Evolutionary conservation across 768 basidiomycete species (phyloP).

Genomic region (Kondoa subrosea): DNA sequence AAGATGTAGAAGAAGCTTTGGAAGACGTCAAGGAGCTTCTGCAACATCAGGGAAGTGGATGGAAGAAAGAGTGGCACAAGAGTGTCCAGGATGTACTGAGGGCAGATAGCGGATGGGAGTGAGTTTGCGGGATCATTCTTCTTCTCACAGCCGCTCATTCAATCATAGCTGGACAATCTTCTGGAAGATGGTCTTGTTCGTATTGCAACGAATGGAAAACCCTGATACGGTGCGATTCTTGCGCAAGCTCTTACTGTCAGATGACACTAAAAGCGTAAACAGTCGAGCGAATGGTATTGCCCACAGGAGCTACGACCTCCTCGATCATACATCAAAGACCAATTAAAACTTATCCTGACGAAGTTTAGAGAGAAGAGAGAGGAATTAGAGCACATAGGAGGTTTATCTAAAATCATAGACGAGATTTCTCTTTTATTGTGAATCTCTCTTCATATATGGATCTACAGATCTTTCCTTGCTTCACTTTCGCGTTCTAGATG

Average conservation of each 20-base stretch:
- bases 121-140: neutral
- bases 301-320: neutral
- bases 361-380: neutral
- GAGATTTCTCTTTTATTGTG: neutral
- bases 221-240: neutral
- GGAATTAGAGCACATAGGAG: neutral
- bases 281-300: conserved; percentile 2
- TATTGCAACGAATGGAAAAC: neutral
- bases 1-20: conserved; percentile 1
- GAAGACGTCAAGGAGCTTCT: conserved; percentile 5
- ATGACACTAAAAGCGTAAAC: neutral
- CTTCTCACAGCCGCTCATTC: neutral
- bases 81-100: neutral
- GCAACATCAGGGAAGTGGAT: neutral
- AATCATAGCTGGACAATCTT: neutral
- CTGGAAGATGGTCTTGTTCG: neutral
- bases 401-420: neutral
- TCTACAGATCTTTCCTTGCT: neutral
- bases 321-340: neutral
- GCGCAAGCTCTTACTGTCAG: neutral
- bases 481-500: neutral
- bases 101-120: conserved; percentile 2
- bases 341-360: neutral
- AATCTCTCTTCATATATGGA: neutral
- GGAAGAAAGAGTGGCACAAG: neutral